A percentile compares a stretch with the other conserved stretches of the same genome.
Conservation (phyloP, 192 early-diverging fungal species). For the Fimicolochytrium jonesii region DNA sequence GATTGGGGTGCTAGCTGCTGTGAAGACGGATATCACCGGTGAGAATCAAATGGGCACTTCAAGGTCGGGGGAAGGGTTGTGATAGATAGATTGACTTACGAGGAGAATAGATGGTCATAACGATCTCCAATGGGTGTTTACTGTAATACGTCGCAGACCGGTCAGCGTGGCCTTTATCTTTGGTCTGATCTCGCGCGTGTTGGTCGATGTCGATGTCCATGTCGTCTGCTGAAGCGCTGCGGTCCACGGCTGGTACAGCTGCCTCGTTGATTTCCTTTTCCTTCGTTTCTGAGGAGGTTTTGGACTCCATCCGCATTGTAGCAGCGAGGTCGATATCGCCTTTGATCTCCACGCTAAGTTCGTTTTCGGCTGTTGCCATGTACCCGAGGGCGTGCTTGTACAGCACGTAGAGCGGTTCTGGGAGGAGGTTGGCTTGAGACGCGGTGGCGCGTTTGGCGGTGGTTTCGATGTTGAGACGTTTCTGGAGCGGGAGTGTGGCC, state of each 20-base stretch:
- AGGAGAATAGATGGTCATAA: not conserved
- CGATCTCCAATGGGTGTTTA: slow-evolving; percentile 3
- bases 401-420: slow-evolving; percentile 26
- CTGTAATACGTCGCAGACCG: slow-evolving; percentile 10
- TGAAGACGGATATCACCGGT: not conserved
- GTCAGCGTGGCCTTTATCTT: slow-evolving; percentile 7
- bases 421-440: slow-evolving; percentile 12
- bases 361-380: slow-evolving; percentile 1
- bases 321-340: slow-evolving; percentile 2
- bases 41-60: too few relatives aligned
- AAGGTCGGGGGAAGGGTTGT: not conserved
- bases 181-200: not conserved
- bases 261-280: not conserved
- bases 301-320: not conserved
- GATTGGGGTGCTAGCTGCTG: not conserved
- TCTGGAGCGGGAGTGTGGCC: slow-evolving; percentile 30
- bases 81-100: not conserved
- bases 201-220: slow-evolving; percentile 23
- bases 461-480: slow-evolving; percentile 12
- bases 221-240: not conserved
- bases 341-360: not conserved
- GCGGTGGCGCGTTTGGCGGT: not conserved
- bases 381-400: slow-evolving; percentile 22
- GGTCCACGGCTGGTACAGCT: not conserved
- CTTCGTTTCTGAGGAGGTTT: not conserved